Base-by-base conservation (phyloP, 1,284 basidiomycete species). In the Hymenochaete sp. region DNA sequence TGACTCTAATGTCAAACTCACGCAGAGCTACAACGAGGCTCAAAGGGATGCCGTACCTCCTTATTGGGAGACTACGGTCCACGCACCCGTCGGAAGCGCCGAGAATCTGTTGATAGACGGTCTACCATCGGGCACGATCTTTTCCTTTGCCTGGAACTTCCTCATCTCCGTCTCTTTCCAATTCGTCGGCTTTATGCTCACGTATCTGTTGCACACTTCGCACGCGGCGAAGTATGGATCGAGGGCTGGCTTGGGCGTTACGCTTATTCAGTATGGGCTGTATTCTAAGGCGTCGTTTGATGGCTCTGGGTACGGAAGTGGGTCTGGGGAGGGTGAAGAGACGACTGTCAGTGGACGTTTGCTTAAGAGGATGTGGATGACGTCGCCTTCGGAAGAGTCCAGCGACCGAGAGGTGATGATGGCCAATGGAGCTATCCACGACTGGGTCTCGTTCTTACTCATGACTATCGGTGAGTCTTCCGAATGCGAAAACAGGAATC, bases 21-120 rank as follows among this genome's bases (percentile, higher is more conserved):
- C 52, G 4, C 57, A 93, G 78, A 82, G 92, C 0, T 99, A 99
- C 61, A 76, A 81, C 32, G 74, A 82, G 18, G 95, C 95, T 1
- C 83, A 93, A 49, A 79, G 84, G 7, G 95, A 99, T 59, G 77
- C 90, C 0, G 93, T 90, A 0, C 96, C 95, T 0, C 79, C 92
- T 0, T 98, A 98, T 64, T 98, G 93, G 89, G 95, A 98, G 62
- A 97, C 90, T 1, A 93, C 92, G 0, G 80, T 97, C 11, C 86
- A 95, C 48, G 79, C 82, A 0, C 82, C 84, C 0, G 66, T 68
- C 22, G 49, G 70, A 18, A 71, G 74, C 31, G 65, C 68, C 3
- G 70, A 70, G 4, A 79, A 81, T 55, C 77, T 86, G 67, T 71
- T 87, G 57, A 76, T 87, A 50, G 82, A 84, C 41, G 77, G 84